Evolutionary conservation across 2,329 filamentous ascomycete genomes (phyloP), one percentile per base, ranked within the genome.

Genomic region (Fusarium decemcellulare): DNA sequence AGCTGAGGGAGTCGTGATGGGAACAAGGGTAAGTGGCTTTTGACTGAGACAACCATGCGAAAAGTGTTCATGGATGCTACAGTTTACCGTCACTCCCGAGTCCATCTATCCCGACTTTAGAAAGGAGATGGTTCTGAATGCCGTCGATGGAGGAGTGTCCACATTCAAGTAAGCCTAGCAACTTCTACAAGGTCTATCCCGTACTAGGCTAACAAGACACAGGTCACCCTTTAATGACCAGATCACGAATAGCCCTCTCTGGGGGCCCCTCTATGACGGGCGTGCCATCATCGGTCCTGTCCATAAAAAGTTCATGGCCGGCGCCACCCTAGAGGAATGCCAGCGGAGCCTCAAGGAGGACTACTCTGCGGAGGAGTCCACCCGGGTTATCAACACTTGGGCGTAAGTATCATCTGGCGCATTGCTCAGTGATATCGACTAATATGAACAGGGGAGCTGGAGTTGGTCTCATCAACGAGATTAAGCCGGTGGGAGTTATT

Each of bases 81-180:
- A 82, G 82, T 87, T 86, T 60, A 77, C 83, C 44, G 78, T 82
- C 14, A 77, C 83, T 12, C 54, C 75, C 4, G 85, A 87, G 71
- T 83, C 83, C 12, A 69, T 70, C n/a, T 81, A 82, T 2, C 78
- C 83, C 2, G 78, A 82, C 5, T 76, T 73, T 47, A 76, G 79
- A 37, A 84, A 84, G 69, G 74, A 83, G 50, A 65, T 79, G 14
- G 73, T 86, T 32, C 70, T 86, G 16, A 71, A 79, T 36, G 76
- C 82, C 14, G 73, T 62, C 4, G 85, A 87, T 63, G 85, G 85
- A 4, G 85, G 79, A 6, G 61, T 76, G 14, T 77, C 80, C 4
- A 87, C 85, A 0, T 72, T 84, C 59, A 87, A 87, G 81, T 85
- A 72, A 32, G 70, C 60, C 5, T 11, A 10, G 8, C 6, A 9